Evolutionary conservation across 169 alveolate genomes (phyloP).

Genomic region (Cryptosporidium bovis): DNA sequence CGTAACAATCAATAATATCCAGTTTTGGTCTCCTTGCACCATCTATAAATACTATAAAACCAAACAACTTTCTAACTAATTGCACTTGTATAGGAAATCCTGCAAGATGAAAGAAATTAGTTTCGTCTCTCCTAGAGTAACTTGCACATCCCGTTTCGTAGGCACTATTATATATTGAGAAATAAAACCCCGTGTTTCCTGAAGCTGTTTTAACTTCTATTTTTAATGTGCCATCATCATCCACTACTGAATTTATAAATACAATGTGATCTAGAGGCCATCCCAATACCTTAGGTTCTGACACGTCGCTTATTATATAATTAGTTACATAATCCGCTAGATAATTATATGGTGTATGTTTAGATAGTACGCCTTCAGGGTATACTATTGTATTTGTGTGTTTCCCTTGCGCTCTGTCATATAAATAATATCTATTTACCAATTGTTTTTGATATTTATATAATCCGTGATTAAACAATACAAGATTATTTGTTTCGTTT

Average conservation of each 20-base stretch:
- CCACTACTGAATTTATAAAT: conserved; percentile 25
- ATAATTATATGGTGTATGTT: conserved; percentile 30
- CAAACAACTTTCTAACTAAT: conserved; percentile 49
- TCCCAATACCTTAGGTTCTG: conserved; percentile 23
- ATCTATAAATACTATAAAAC: conserved; percentile 60
- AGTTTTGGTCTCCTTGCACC: conserved; percentile 50
- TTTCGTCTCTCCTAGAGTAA: conserved; percentile 16
- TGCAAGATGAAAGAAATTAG: conserved; percentile 18
- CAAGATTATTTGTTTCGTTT: conserved; percentile 1
- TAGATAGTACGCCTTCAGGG: conserved; percentile 26
- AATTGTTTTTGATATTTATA: conserved; percentile 8
- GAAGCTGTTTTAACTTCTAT: conserved; percentile 31
- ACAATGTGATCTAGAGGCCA: conserved; percentile 69
- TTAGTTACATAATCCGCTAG: neutral
- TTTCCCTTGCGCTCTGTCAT: neutral
- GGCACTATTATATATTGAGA: neutral
- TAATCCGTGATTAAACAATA: conserved; percentile 27
- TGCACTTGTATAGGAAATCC: conserved; percentile 14
- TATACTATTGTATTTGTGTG: conserved; percentile 18
- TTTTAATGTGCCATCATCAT: conserved; percentile 23
- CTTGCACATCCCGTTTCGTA: conserved; percentile 40
- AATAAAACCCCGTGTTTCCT: conserved; percentile 29
- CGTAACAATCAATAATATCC: conserved; percentile 45
- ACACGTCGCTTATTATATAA: conserved; percentile 11
- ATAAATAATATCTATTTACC: conserved; percentile 13